Percentiles rank a stretch among this genome's conserved stretches.
Conservation (phyloP, 345 rosid genomes). For the Pugionium dolabratum region DNA sequence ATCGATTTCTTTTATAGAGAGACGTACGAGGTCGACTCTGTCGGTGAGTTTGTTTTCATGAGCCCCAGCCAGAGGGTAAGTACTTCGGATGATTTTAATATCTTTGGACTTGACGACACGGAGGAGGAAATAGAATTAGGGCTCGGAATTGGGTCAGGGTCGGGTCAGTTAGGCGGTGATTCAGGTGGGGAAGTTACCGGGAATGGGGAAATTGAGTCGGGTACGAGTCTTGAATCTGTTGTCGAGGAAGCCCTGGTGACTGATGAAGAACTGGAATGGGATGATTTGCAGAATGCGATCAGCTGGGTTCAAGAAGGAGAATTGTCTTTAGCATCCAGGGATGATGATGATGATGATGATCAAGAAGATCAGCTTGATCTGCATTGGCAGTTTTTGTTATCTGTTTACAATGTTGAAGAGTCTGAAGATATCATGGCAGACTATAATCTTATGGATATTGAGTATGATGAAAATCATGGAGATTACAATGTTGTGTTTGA, state of each 20-base stretch:
- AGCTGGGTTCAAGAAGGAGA: conserved; percentile 23
- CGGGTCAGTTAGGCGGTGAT: conserved; percentile 21
- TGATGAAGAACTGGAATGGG: conserved; percentile 40
- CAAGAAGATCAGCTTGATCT: conserved; percentile 6
- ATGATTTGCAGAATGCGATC: conserved; percentile 28
- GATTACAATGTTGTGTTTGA: conserved; percentile 24
- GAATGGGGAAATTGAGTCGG: conserved; percentile 24
- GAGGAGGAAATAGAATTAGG: conserved; percentile 30
- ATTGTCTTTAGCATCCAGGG: conserved; percentile 14
- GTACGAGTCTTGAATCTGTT: conserved; percentile 18
- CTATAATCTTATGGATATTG: conserved; percentile 5
- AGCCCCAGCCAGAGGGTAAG: conserved; percentile 13
- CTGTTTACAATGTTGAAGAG: conserved; percentile 24
- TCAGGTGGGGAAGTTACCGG: conserved; percentile 27
- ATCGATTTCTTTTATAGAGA: conserved; percentile 35
- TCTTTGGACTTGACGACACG: not conserved
- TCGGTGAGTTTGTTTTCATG: not conserved
- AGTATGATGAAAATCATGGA: not conserved
- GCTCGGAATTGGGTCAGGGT: conserved; percentile 30
- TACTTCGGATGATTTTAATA: not conserved
- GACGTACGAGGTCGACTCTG: not conserved
- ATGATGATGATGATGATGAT: conserved; percentile 2
- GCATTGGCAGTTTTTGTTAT: conserved; percentile 38
- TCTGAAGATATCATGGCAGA: not conserved
- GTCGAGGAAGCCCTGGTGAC: conserved; percentile 4